Conservation (phyloP, 352 stramenopile species). For the Phytophthora parvispora region DNA sequence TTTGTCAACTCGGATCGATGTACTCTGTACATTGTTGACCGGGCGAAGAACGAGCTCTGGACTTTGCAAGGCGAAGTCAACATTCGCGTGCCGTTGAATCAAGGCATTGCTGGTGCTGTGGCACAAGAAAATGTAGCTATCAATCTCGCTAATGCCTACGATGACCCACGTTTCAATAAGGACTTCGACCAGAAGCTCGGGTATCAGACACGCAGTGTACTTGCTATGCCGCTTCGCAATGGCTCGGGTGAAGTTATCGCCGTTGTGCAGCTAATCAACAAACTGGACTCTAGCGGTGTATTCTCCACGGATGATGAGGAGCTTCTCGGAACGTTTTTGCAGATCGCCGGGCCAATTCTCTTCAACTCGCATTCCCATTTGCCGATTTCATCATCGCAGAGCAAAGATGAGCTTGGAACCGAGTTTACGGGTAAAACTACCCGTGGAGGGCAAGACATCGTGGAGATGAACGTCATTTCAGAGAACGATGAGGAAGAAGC, state of each 20-base stretch:
- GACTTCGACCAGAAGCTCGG: slow-evolving; percentile 91
- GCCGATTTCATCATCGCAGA: slow-evolving; percentile 51
- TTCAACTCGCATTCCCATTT: slow-evolving; percentile 87
- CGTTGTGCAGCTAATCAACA: slow-evolving; percentile 93
- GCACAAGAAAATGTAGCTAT: slow-evolving; percentile 76
- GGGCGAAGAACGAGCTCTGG: slow-evolving; percentile 91
- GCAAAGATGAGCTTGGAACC: slow-evolving; percentile 56
- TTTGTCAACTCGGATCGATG: slow-evolving; percentile 94
- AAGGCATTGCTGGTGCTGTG: slow-evolving; percentile 87
- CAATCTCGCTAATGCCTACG: slow-evolving; percentile 90
- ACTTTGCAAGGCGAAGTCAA: slow-evolving; percentile 92
- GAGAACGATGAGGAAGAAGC: slow-evolving; percentile 83
- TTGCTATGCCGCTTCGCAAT: slow-evolving; percentile 91
- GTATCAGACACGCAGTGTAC: slow-evolving; percentile 89
- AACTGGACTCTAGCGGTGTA: slow-evolving; percentile 69
- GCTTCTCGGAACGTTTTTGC: slow-evolving; percentile 87
- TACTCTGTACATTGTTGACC: slow-evolving; percentile 94
- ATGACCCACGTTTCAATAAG: slow-evolving; percentile 91
- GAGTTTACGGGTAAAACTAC: slow-evolving; percentile 72
- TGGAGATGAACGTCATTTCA: slow-evolving; percentile 88
- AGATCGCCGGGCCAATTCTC: slow-evolving; percentile 91
- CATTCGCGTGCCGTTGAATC: slow-evolving; percentile 88
- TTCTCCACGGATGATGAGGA: slow-evolving; percentile 92
- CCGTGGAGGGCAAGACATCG: slow-evolving; percentile 48
- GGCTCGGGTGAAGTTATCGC: slow-evolving; percentile 80